Base-by-base conservation (phyloP, 371 early-diverging fungal genomes). In the Rhizopus microsporus region DNA sequence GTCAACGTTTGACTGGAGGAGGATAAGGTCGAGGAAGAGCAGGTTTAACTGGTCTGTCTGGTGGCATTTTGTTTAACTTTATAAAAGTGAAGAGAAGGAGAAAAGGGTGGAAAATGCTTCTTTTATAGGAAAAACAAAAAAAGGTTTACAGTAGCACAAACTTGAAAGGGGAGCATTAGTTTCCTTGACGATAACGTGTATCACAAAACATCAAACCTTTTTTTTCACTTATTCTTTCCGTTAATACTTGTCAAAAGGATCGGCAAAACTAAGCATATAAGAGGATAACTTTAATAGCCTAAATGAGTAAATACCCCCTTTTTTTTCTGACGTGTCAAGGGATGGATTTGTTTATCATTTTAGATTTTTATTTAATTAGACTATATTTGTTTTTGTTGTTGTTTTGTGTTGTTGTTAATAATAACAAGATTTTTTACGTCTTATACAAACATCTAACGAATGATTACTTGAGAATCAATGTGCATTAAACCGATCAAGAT, bases 21-120 rank as follows among this genome's bases (percentile, higher is more conserved):
- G 62, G 62, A 12, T 62, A 62, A 10, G 62, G 62, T 62, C 62
- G 56, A 9, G 62, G 62, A 49, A 57, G 57, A 56, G 62, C 52
- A 37, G 57, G 52, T 8, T 46, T 51, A 3, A 40, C 37, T 12
- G 62, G 62, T 51, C 62, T 56, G 37, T 62, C 62, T 52, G 62
- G 62, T 38, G 62, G 62, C 62, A 62, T 62, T 34, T 34, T 60
- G 13, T 17, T 46, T 15, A 15, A 15, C 15, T 47, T 30, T 8
- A 9, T 47, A 31, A 32, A 5, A 16, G 42, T 5, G 16, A 43
- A 10, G 13, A 32, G 33, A 44, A n/a, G 33, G 42, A 40, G 47
- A 54, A 43, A 43, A 56, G 29, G 59, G 51, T 62, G 59, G 38
- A 23, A 23, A 23, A 23, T 9, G 17, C 12, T 4, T 51, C 51